Base-by-base conservation (phyloP, 2,329 filamentous ascomycete species). In the Phialemoniopsis sp. region DNA sequence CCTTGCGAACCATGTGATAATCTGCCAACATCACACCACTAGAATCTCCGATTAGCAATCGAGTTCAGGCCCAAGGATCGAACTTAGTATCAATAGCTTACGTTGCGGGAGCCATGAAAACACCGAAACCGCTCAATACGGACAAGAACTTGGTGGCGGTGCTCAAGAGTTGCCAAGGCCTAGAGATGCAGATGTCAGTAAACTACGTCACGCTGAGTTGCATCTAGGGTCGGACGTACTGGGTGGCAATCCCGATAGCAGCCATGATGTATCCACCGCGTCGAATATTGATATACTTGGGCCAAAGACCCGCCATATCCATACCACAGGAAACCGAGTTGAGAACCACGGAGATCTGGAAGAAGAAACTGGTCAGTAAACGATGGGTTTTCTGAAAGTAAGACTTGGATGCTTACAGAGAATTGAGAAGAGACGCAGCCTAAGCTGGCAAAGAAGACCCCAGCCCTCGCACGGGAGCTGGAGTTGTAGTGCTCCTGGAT, bases 31-130 rank as follows among this genome's bases (percentile, higher is more conserved):
- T 37, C 17, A 46, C 34, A n/a, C 44, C 44, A 31, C 41, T 28
- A 39, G 31, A 13, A 36, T 36, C 19, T 43, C 42, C 17, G n/a
- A 29, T 14, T 14, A 29, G 59, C 58, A 13, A 66, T 46, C 52
- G 64, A 55, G 21, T 26, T 26, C 10, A 68, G 51, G 6, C 64
- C 65, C 7, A 45, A 47, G 21, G 39, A 39, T n/a, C 41, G 37
- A 13, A 59, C 29, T 36, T 40, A 16, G 17, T 29, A n/a, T n/a
- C n/a, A 28, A 34, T n/a, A n/a, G 29, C 39, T 41, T 32, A 52
- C 34, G 59, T 60, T 42, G 69, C 62, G 0, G 71, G 70, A 0
- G 59, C 66, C 13, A 73, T 58, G 47, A 75, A 73, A 9, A 73
- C 63, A 3, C 56, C 49, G 17, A 54, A 57, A 3, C 53, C 50